Evolutionary conservation across 148 eudicot genomes (phyloP), one percentile per base, ranked within the genome.

Genomic region (Fallopia convolvulus): DNA sequence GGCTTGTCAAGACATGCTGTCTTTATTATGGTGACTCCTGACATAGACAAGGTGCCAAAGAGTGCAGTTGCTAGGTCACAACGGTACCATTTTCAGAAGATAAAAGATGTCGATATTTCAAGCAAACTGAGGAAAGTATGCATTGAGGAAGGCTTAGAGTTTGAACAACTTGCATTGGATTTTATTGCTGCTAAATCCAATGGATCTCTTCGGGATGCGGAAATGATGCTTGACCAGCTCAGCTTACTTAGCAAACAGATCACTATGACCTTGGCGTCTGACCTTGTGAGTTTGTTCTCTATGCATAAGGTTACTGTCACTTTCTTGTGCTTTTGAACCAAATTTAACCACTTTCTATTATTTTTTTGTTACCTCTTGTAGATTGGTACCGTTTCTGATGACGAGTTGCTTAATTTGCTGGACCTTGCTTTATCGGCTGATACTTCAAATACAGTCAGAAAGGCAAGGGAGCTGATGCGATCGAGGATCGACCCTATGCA

Each of bases 221-320:
- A 92, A 79, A 93, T 93, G 98, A 93, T 88, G 93, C 88, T 95
- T 78, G 99, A 95, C 82, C 99, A 95, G 81, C 85, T 93, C 68
- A 91, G 97, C 83, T 87, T 95, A 82, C 88, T 95, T 47, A 93
- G 97, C 39, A 91, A 83, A 83, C 85, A 82, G 78, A 91, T 95
- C 65, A 89, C 97, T 0, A 75, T 89, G 82, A 74, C 87, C 11
- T 77, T 93, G 85, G 89, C 91, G 9, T 89, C 91, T 82, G 97
- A 95, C 79, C 86, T 95, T 48, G 99, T 95, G 83, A 89, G 99
- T 83, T 18, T 74, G 14, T 23, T 21, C 11, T 65, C 8, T 17
- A 30, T 52, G 17, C 41, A 46, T 3, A 8, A 48, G 2, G 30
- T 41, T 75, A 50, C 46, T 44, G n/a, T 14, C 33, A 46, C 39